phyloP scores from a whole-genome alignment of 83 land plant genomes.

The Isoetes engelmannii region DNA sequence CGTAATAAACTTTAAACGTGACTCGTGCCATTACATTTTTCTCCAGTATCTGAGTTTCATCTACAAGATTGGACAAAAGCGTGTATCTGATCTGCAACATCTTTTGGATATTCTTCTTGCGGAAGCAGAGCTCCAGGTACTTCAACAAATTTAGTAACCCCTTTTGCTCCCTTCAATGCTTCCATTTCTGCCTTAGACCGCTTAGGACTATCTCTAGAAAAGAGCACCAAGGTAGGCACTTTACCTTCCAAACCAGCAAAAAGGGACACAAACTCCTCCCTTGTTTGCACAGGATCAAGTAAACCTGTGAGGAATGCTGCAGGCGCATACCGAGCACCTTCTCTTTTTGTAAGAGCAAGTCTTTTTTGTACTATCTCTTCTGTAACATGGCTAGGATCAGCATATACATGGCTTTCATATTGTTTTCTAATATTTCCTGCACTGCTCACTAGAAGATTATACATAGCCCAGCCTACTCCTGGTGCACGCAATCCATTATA shows the following conservation, averaged over 20 bases:
- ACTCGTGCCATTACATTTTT: too few species aligned
- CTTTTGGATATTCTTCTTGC: constrained; percentile 76
- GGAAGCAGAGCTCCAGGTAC: constrained; percentile 83
- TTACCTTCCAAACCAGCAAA: constrained; percentile 65
- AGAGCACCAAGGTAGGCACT: constrained; percentile 53
- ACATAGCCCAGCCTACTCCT: constrained; percentile 92
- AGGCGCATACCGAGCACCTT: constrained; percentile 84
- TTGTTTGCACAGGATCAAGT: constrained; percentile 63
- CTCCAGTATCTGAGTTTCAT: too few species aligned
- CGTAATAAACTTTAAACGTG: too few species aligned
- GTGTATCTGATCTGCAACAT: constrained; percentile 35
- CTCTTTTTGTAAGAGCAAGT: constrained; percentile 55
- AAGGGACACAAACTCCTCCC: constrained; percentile 77
- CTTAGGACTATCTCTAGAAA: constrained; percentile 53
- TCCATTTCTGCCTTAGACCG: constrained; percentile 96
- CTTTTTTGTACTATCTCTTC: constrained; percentile 57
- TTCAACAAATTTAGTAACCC: constrained; percentile 69
- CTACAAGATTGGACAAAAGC: too few species aligned
- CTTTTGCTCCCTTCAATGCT: constrained; percentile 70
- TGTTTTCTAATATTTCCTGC: constrained; percentile 73
- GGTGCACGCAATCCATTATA: constrained; percentile 70
- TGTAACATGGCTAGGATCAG: constrained; percentile 73
- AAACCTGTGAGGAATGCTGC: constrained; percentile 91
- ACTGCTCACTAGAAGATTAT: constrained; percentile 86
- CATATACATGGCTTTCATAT: constrained; percentile 88